Evolutionary conservation across 2,329 filamentous ascomycete genomes (phyloP), one percentile per base, ranked within the genome.

Genomic region (Ceratocystis lukuohia): DNA sequence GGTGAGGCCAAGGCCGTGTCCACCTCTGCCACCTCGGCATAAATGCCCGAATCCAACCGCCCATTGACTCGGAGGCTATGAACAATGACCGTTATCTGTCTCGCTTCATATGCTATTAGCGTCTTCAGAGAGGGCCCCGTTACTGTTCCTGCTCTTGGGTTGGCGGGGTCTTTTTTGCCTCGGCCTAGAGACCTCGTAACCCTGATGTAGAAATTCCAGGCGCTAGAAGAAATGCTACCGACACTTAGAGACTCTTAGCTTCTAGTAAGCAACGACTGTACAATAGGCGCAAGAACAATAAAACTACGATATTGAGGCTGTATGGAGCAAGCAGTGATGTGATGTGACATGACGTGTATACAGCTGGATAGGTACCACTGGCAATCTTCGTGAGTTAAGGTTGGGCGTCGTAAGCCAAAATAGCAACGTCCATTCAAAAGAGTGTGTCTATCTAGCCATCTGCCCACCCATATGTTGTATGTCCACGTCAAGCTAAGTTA

Each of bases 1-100:
- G 87, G 89, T 76, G 91, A 96, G 46, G 73, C 80, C 74, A 88
- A 88, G 82, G 83, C 79, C 74, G 78, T 94, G 72, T 83, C 76
- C 53, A 76, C 80, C 25, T 79, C 78, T 71, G 80, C 80, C 71
- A 73, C 74, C 65, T 57, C 68, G 64, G 64, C 65, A 7, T 68
- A 68, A 66, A 67, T 62, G 33, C 8, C 41, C 37, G 37, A 15
- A 12, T 4, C 41, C 5, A 6, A 20, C 30, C 37, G 22, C 61
- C 41, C 44, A 33, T 50, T 63, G 41, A 33, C 20, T 57, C 53
- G 53, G 25, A 20, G 37, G 28, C 53, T 28, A 7, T 57, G 53
- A 57, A 28, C 12, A 15, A 8, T 33, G 53, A 7, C 28, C 4
- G 53, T 57, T n/a, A n/a, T 12, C 25, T 25, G 22, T 57, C 53